Evolutionary conservation across 208 protist species (phyloP), one percentile per base, ranked within the genome.

Genomic region (Trypanosoma mega): DNA sequence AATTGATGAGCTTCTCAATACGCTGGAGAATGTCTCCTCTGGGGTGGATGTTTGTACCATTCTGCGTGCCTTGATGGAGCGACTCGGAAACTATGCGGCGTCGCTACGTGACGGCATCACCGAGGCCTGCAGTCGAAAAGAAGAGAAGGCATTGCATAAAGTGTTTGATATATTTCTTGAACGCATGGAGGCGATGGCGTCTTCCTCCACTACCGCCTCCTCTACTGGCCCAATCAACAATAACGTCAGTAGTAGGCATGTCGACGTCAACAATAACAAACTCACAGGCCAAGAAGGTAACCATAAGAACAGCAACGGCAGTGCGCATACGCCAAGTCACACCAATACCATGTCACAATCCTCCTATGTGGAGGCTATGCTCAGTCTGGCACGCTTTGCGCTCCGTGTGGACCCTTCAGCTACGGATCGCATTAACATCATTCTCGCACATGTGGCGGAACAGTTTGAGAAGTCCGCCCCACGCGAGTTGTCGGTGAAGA

Each of bases 11-110:
- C 77, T 99, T 30, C 73, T 99, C 5, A 36, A 70, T 36, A 70
- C 88, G 6, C 34, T 90, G 9, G 61, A 60, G 24, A 47, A 90
- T 45, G 67, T 98, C 9, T 68, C 74, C 9, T 45, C 71, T 20
- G 75, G 87, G 39, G 97, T 99, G 4, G 93, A 98, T 53, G 72
- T 97, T n/a, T 80, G 93, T 34, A 57, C 53, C 27, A 82, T 98
- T 31, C 67, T 98, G 16, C 72, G 68, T 24, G 50, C 73, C 20
- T 69, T 99, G 52, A 87, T 99, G 63, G 73, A 98, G 33, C 78
- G 94, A 4, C 85, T 99, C 5, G 82, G 73, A n/a, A 74, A 70
- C 37, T 98, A 85, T 69, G 78, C 77, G 27, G 49, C 65, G 29
- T 68, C 59, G 5, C 51, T 86, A 33, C 74, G 71, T 49, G 68